Percentiles rank a stretch among this genome's conserved stretches.
phyloP scores from a whole-genome alignment of 2,329 filamentous ascomycete genomes.

The Curvularia verruculosa region DNA sequence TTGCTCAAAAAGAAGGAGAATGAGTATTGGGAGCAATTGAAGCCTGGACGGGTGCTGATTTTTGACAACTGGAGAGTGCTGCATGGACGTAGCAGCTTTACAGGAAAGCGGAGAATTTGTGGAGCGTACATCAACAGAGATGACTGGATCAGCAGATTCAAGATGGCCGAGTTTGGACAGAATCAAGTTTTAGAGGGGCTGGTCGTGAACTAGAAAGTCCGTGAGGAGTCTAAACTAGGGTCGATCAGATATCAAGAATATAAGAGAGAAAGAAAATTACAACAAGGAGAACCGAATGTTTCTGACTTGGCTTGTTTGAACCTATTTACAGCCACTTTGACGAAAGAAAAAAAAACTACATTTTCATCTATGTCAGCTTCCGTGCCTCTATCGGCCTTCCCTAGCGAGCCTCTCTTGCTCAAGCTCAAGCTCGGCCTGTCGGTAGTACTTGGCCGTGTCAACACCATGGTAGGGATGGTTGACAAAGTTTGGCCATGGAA shows the following conservation, averaged over 20 bases:
- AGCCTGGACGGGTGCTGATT: conserved; percentile 81
- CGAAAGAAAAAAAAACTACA: conserved; percentile 22
- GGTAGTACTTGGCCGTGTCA: conserved; percentile 98
- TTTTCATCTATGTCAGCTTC: conserved; percentile 14
- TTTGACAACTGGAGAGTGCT: conserved; percentile 97
- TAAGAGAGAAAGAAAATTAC: background rate
- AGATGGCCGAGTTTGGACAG: conserved; percentile 25
- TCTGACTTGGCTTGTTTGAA: conserved; percentile 21
- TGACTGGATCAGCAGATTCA: conserved; percentile 37
- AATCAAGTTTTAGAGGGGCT: conserved; percentile 18
- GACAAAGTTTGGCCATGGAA: conserved; percentile 98
- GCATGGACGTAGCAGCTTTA: conserved; percentile 84
- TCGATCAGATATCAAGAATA: background rate
- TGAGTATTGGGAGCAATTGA: conserved; percentile 81
- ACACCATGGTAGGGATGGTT: conserved; percentile 89
- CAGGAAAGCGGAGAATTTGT: conserved; percentile 84
- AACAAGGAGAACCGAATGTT: conserved; percentile 31
- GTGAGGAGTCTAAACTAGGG: background rate
- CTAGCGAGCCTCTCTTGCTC: conserved; percentile 68
- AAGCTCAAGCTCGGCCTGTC: conserved; percentile 90
- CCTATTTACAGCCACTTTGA: conserved; percentile 38
- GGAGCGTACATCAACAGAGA: conserved; percentile 69
- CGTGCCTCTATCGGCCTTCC: conserved; percentile 15
- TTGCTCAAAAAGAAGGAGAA: conserved; percentile 69
- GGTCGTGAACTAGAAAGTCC: background rate